Base-by-base conservation (phyloP, 148 eudicot species). In the Vaccinium corymbosum region DNA sequence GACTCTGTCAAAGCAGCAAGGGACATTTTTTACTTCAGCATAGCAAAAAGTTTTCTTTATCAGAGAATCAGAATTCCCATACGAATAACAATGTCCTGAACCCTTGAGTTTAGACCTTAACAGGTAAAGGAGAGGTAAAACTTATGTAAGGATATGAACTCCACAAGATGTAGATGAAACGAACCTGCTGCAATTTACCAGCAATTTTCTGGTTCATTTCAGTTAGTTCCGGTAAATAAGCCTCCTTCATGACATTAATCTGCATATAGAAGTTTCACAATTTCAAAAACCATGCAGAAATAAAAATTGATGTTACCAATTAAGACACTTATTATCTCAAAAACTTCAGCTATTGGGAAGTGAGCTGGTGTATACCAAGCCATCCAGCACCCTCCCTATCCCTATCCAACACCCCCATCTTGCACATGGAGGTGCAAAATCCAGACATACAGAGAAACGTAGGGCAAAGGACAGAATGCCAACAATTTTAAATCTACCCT, bases 241-340 rank as follows among this genome's bases (percentile, higher is more conserved):
- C 35, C 72, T 93, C 98, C 93, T 91, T 93, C 98, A 94, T 90
- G 84, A 82, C 76, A 86, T 89, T 94, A 52, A 94, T 89, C 99
- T 96, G 98, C 88, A 82, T 49, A 56, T 17, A 51, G 49, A 87
- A 84, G 79, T 73, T 49, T 71, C 62, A 84, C 4, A 71, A 49
- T 64, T 81, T 75, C 71, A 42, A 46, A 7, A 38, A 48, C 17
- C 71, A 53, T 73, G 27, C 56, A 79, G 13, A 77, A 50, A 51
- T 20, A 79, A 79, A 27, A 25, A 15, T 27, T 2, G 38, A 68
- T 27, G 73, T 68, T 16, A 68, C 6, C 73, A 3, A 1, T 12
- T 25, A 68, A 68, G 38, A 68, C 73, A 68, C 17, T 38, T 12
- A 27, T 66, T 25, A 15, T 66, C 35, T 35, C 35, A 11, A 66